Conservation (phyloP, 75 land plant species). For the Sequoiadendron giganteum region DNA sequence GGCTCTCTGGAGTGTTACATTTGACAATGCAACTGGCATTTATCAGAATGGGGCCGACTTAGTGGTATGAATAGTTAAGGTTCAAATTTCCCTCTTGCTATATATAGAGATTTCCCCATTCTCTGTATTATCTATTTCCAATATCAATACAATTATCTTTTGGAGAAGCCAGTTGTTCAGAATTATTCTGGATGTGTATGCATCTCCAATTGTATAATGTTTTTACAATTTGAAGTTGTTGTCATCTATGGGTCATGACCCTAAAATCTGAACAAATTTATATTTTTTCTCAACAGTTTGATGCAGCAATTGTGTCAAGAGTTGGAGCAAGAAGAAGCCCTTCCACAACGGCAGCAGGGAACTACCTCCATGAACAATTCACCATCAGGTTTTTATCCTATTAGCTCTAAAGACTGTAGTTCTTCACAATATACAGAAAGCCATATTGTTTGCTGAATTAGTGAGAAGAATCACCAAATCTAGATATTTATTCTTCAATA, state of each 20-base stretch:
- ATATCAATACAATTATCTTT: neutral
- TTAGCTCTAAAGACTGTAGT: conserved; percentile 10
- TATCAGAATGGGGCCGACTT: neutral
- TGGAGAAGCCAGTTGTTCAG: neutral
- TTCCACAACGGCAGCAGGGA: conserved; percentile 26
- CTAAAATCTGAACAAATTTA: conserved; percentile 4
- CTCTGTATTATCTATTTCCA: neutral
- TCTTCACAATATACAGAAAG: neutral
- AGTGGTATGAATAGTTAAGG: neutral
- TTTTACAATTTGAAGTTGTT: neutral
- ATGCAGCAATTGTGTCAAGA: conserved; percentile 56
- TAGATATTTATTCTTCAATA: neutral
- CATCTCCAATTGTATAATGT: neutral
- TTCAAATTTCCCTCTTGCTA: neutral
- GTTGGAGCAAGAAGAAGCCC: conserved; percentile 42
- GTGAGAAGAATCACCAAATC: conserved; percentile 10
- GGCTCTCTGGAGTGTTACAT: neutral
- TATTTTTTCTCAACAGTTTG: conserved; percentile 38
- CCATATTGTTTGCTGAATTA: neutral
- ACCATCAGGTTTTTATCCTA: conserved; percentile 27
- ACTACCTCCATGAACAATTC: conserved; percentile 30
- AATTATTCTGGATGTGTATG: neutral
- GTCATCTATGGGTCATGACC: neutral
- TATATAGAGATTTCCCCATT: neutral
- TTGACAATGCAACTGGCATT: neutral